Evolutionary conservation across 345 rosid genomes (phyloP).

Genomic region (Eucalyptus marginata): DNA sequence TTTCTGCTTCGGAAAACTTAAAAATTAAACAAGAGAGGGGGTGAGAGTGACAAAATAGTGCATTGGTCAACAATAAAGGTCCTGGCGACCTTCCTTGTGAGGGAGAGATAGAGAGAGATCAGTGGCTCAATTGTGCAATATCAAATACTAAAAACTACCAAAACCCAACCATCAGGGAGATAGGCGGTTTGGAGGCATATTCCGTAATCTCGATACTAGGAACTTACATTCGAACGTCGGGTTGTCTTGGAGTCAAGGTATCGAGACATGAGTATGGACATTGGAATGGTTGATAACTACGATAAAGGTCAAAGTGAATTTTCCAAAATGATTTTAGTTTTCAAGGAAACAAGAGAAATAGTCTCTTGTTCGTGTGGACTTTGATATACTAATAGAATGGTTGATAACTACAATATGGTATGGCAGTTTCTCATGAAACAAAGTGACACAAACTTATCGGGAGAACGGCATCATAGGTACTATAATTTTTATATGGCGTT

Average conservation of each 20-base stretch:
- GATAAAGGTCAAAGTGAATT: not conserved
- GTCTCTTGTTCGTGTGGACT: rapidly evolving
- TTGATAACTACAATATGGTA: no score
- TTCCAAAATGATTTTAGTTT: no score
- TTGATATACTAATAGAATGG: not conserved
- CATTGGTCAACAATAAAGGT: not conserved
- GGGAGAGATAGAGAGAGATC: not conserved
- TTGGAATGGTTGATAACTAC: not conserved
- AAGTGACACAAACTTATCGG: not conserved
- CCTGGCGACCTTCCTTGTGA: rapidly evolving
- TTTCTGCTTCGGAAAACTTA: rapidly evolving
- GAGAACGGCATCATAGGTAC: rapidly evolving
- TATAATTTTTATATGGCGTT: rapidly evolving
- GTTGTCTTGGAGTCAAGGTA: not conserved
- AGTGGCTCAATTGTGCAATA: not conserved
- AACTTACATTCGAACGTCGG: rapidly evolving
- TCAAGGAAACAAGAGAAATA: rapidly evolving
- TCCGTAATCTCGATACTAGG: not conserved
- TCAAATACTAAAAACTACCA: not conserved
- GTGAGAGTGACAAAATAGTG: not conserved
- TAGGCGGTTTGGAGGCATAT: not conserved
- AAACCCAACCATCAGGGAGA: rapidly evolving
- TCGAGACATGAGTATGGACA: not conserved
- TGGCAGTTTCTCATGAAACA: not conserved
- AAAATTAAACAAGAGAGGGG: not conserved